Base-by-base conservation (phyloP, 2,329 filamentous ascomycete species). In the Monilinia fructicola region DNA sequence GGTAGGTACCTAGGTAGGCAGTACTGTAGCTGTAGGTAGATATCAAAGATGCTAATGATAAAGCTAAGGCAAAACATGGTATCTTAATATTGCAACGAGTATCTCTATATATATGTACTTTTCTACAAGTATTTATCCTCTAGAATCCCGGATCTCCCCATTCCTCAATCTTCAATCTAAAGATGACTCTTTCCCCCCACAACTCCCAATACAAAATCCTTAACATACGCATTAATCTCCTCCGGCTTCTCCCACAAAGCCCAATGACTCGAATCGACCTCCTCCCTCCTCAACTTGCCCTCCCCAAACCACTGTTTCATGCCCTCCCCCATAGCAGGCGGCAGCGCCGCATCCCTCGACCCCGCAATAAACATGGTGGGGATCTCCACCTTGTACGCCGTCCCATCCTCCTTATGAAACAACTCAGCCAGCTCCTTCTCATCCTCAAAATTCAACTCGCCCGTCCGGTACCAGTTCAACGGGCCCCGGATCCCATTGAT, bases 381-480 rank as follows among this genome's bases (percentile, higher is more conserved):
- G 73, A 86, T 80, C 56, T 82, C 78, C 63, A 91, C 80, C 66
- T 77, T 81, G 38, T 67, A 71, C 52, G 86, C 83, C 64, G 54
- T 87, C 83, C 65, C 84, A 80, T 46, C 16, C 44, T 46, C 44
- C 44, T 4, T 5, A 26, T 48, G 21, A 74, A 81, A 87, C 73
- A 87, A 87, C 68, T 85, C 81, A 63, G 86, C 81, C 52, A 91
- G 80, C 53, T 81, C 76, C 58, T 77, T 71, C 74, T 97, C 95
- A 70, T 97, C 92, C 52, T 91, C 84, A 75, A 83, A 90, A 78
- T 96, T 97, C 70, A 89, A 77, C 76, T 85, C 80, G 26, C 85
- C 82, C 3, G 85, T 90, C 54, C 93, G 87, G 79, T 99, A 99
- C 91, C 92, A 97, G 78, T 93, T 95, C 68, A 92, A 81, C 21